These are phyloP conservation scores for Kwoniella botswanensis DNA, from an alignment of 768 basidiomycete species.

Conservation along the genomic window DNA sequence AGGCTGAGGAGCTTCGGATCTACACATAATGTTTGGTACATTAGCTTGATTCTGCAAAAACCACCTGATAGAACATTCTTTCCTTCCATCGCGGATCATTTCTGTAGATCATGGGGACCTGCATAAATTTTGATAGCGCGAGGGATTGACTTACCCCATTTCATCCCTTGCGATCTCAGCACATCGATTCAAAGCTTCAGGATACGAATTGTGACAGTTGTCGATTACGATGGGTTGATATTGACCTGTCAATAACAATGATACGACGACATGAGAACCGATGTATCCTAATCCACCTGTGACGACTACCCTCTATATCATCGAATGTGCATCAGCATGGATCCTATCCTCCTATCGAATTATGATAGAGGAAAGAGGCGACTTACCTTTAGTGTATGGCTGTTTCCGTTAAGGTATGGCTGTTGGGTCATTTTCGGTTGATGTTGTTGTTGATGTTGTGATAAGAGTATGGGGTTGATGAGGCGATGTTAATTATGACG, in stretches of 20 bases:
- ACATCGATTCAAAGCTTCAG: slow-evolving; percentile 69
- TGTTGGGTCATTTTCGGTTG: background rate
- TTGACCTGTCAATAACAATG: slow-evolving; percentile 79
- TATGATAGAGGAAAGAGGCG: too few species aligned
- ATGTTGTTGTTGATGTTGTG: background rate
- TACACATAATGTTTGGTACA: slow-evolving; percentile 13
- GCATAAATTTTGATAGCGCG: background rate
- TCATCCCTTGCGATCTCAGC: slow-evolving; percentile 78
- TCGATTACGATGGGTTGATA: slow-evolving; percentile 95
- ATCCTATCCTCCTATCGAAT: too few species aligned
- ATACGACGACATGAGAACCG: slow-evolving; percentile 94
- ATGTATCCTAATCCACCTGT: slow-evolving; percentile 54
- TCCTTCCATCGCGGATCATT: background rate
- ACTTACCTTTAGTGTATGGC: slow-evolving; percentile 8
- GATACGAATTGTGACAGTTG: slow-evolving; percentile 90
- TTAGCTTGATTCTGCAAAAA: background rate
- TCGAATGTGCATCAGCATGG: background rate
- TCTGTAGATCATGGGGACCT: background rate
- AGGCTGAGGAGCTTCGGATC: slow-evolving; percentile 45
- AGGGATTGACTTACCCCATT: slow-evolving; percentile 60
- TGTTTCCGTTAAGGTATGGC: background rate
- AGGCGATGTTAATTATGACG: background rate
- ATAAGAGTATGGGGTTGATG: background rate
- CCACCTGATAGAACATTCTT: background rate
- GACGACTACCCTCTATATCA: slow-evolving; percentile 37